These are phyloP conservation scores for Podospora australis DNA, from an alignment of 495 filamentous ascomycete genomes.

Conservation along the genomic window DNA sequence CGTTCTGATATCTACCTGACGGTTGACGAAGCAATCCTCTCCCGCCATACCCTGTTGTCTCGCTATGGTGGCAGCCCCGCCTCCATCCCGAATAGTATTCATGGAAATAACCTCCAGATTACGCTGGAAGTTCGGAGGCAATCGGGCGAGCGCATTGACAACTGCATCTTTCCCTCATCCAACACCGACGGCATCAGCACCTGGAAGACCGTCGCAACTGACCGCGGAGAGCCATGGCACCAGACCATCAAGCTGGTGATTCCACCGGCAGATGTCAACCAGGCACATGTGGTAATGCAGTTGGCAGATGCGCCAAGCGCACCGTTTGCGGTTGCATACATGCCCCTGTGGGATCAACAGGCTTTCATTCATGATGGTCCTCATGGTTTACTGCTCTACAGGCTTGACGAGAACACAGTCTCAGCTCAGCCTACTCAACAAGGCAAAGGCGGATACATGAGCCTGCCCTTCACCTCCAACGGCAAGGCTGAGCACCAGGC, in stretches of 20 bases:
- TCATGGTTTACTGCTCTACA: constrained; percentile 77
- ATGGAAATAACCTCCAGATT: constrained; percentile 73
- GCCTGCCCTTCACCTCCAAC: constrained; percentile 67
- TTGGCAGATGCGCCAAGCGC: constrained; percentile 76
- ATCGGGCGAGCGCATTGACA: constrained; percentile 72
- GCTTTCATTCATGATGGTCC: constrained; percentile 85
- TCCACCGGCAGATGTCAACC: constrained; percentile 69
- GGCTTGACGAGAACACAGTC: constrained; percentile 78
- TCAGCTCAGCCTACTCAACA: constrained; percentile 44
- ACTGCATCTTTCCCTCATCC: constrained; percentile 80
- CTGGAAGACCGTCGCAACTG: constrained; percentile 79
- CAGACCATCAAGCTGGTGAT: constrained; percentile 81
- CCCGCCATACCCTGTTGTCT: constrained; percentile 70
- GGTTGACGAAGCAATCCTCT: constrained; percentile 65
- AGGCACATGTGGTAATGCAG: constrained; percentile 82
- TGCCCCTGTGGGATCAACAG: constrained; percentile 88
- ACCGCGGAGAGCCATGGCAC: constrained; percentile 74
- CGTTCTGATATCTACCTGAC: constrained; percentile 94
- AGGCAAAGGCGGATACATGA: constrained; percentile 74
- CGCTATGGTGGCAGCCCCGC: constrained; percentile 72
- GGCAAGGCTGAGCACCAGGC: constrained; percentile 59
- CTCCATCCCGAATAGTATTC: constrained; percentile 52
- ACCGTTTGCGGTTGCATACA: constrained; percentile 84
- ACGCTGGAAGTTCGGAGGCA: constrained; percentile 79
- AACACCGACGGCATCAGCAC: constrained; percentile 67